A percentile compares a stretch with the other conserved stretches of the same genome.
Evolutionary conservation across 768 basidiomycete genomes (phyloP).

Genomic region (Auriscalpium orientale): DNA sequence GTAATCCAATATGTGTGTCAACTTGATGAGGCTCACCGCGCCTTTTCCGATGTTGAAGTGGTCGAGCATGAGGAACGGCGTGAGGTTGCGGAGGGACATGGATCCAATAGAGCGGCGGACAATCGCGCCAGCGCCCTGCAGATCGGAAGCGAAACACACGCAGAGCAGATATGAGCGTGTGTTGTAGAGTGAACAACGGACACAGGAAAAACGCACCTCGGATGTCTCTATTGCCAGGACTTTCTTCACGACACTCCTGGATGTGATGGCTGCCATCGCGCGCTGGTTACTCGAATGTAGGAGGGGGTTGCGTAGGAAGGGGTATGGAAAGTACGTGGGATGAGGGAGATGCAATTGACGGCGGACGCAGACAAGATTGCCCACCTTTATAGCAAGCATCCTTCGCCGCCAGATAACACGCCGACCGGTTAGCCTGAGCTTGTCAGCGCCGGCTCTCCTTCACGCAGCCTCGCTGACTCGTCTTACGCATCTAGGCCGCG

Average conservation of each 20-base stretch:
- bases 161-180: neutral
- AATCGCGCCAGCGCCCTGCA: conserved; percentile 68
- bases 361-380: too few species aligned
- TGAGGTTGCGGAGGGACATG: conserved; percentile 63
- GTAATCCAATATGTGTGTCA: neutral
- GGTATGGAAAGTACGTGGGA: too few species aligned
- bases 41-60: conserved; percentile 69
- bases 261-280: conserved; percentile 29
- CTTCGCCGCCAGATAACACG: too few species aligned
- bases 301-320: too few species aligned
- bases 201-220: conserved; percentile 38
- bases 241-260: conserved; percentile 67
- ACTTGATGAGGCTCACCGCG: conserved; percentile 39
- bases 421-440: too few species aligned
- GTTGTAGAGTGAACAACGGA: too few species aligned
- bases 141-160: neutral
- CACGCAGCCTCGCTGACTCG: too few species aligned
- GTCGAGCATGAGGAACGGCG: conserved; percentile 88
- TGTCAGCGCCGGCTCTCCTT: too few species aligned
- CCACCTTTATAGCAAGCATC: too few species aligned
- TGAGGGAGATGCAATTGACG: too few species aligned
- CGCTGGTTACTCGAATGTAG: too few species aligned
- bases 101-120: conserved; percentile 87
- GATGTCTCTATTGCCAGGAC: conserved; percentile 70
- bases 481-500: too few species aligned